phyloP scores from a whole-genome alignment of 2,329 filamentous ascomycete genomes.

The Fusarium scirpi region DNA sequence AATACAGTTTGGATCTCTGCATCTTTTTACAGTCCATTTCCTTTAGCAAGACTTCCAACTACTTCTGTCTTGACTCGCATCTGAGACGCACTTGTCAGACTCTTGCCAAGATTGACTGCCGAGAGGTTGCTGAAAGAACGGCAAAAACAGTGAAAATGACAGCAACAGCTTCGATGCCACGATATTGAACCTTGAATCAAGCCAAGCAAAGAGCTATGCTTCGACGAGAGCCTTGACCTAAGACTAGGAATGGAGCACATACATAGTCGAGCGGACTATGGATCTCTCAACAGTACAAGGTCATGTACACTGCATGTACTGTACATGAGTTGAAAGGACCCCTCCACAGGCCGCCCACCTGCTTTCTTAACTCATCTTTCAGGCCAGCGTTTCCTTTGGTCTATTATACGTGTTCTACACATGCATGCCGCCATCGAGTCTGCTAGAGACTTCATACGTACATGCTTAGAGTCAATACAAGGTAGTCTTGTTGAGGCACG shows the following conservation, averaged over 20 bases:
- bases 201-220: constrained; percentile 10
- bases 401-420: constrained; percentile 11
- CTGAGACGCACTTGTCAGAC: not conserved
- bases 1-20: constrained; percentile 18
- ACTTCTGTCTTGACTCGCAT: constrained; percentile 26
- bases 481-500: not conserved
- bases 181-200: constrained; percentile 5
- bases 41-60: not conserved
- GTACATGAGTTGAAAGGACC: constrained; percentile 28
- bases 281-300: constrained; percentile 24
- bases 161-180: not conserved
- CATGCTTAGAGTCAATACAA: not conserved
- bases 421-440: constrained; percentile 19
- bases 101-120: not conserved
- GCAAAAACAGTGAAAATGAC: not conserved
- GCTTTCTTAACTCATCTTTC: constrained; percentile 41
- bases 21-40: constrained; percentile 19
- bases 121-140: not conserved
- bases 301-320: constrained; percentile 6
- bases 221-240: constrained; percentile 14
- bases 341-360: constrained; percentile 35
- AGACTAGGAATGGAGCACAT: constrained; percentile 37
- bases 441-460: not conserved
- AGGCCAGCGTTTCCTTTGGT: constrained; percentile 29
- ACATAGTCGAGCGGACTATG: constrained; percentile 27